Conservation (phyloP, 805 yeast species). For the Starmera pachycereana region DNA sequence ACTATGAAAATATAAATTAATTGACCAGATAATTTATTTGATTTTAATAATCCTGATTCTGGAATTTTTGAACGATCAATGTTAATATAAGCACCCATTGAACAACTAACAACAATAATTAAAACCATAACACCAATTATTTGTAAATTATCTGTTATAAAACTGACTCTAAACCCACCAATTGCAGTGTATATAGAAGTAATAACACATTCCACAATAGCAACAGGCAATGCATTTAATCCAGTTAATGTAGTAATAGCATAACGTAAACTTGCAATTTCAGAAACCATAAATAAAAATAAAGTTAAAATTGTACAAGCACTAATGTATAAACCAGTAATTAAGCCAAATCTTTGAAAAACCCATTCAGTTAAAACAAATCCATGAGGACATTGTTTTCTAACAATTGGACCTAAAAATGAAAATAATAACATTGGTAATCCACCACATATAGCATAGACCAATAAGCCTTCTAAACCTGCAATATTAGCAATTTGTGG, state of each 20-base stretch:
- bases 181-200: slow-evolving; percentile 79
- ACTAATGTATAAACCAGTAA: slow-evolving; percentile 66
- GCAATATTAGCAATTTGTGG: slow-evolving; percentile 78
- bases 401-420: slow-evolving; percentile 67
- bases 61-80: slow-evolving; percentile 51
- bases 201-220: slow-evolving; percentile 77
- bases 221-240: slow-evolving; percentile 65
- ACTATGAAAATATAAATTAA: slow-evolving; percentile 72
- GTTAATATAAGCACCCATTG: slow-evolving; percentile 64
- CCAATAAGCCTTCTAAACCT: slow-evolving; percentile 81
- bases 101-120: slow-evolving; percentile 61
- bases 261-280: slow-evolving; percentile 67
- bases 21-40: slow-evolving; percentile 80
- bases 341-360: slow-evolving; percentile 64
- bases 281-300: slow-evolving; percentile 81
- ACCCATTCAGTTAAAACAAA: slow-evolving; percentile 94
- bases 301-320: slow-evolving; percentile 77
- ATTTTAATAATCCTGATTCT: slow-evolving; percentile 52
- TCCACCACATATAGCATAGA: slow-evolving; percentile 71
- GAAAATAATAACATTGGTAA: slow-evolving; percentile 82
- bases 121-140: slow-evolving; percentile 62
- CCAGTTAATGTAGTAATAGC: slow-evolving; percentile 76
- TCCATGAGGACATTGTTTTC: slow-evolving; percentile 77
- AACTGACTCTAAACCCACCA: slow-evolving; percentile 87
- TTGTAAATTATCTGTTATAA: slow-evolving; percentile 79